Evolutionary conservation across 805 yeast species (phyloP), one percentile per base, ranked within the genome.

Genomic region (Pachysolen tannophilus): DNA sequence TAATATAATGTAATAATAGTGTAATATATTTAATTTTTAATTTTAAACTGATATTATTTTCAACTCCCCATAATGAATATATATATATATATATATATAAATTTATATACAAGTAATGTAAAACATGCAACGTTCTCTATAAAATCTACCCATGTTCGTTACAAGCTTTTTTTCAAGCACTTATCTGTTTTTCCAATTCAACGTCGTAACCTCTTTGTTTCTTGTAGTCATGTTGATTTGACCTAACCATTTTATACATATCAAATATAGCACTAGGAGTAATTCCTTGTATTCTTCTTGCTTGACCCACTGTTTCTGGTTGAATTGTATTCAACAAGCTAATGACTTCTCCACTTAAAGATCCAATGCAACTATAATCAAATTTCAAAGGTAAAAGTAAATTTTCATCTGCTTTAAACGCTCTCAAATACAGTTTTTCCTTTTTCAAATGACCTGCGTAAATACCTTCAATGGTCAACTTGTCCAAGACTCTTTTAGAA

Each of bases 261-360:
- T 84, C 94, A 43, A 86, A 82, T 13, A 85, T 64, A 0, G 96
- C 92, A 0, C 96, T 90, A 0, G 97, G 95, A 0, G 97, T 90
- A 2, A 92, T 78, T 1, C 98, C 97, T 49, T 92, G 94, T 9
- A 90, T 82, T 46, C 97, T 67, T 52, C 95, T 70, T 0, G 97
- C 97, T 53, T 92, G 97, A 0, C 97, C 97, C 30, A 92, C 75
- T 0, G 97, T 92, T 35, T 75, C 74, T 0, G 98, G 98, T 42
- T 83, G 80, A 11, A 85, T 76, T 8, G 69, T 66, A 47, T 85
- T 83, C 36, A 92, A 62, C 8, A 82, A 58, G 13, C 63, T 65
- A 38, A 82, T 72, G 20, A 78, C 88, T 50, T 90, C 97, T 18
- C 72, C 66, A 2, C 94, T 82, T n/a, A 90, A 58, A 0, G 84